A percentile compares a stretch with the other conserved stretches of the same genome.
Evolutionary conservation across 2,329 filamentous ascomycete species (phyloP).

Genomic region (Hymenoscyphus repandus): DNA sequence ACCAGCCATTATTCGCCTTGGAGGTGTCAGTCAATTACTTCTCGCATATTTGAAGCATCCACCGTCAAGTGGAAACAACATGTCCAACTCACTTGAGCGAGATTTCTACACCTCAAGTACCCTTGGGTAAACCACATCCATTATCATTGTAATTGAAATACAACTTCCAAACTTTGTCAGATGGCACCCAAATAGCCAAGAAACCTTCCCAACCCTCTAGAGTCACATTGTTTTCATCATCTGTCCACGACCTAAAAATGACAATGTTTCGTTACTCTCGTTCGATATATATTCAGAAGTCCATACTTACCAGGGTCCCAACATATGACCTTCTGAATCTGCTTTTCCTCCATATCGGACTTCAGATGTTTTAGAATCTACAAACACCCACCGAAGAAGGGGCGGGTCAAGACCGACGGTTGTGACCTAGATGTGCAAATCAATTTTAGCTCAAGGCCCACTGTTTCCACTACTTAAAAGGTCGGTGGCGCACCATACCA

Average conservation of each 20-base stretch:
- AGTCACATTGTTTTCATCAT: neutral
- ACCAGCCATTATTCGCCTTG: no score
- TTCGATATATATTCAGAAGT: neutral
- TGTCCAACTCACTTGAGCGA: constrained; percentile 34
- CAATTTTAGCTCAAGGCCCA: no score
- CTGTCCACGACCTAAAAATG: neutral
- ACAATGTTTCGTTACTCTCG: neutral
- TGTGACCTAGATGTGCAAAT: no score
- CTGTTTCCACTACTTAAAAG: no score
- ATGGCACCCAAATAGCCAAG: neutral
- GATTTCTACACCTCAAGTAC: neutral
- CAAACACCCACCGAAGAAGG: neutral
- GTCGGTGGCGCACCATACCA: no score
- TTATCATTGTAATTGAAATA: neutral
- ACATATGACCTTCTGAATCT: neutral
- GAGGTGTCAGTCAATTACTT: no score
- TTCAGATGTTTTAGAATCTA: neutral
- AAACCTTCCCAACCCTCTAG: neutral
- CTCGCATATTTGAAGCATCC: no score
- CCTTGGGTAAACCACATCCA: neutral
- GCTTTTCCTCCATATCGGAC: neutral
- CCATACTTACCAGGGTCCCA: neutral
- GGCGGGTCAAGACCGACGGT: neutral
- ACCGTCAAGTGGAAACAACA: no score
- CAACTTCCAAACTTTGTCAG: neutral